Base-by-base conservation (phyloP, 2,329 filamentous ascomycete genomes). In the Fusarium longipes region DNA sequence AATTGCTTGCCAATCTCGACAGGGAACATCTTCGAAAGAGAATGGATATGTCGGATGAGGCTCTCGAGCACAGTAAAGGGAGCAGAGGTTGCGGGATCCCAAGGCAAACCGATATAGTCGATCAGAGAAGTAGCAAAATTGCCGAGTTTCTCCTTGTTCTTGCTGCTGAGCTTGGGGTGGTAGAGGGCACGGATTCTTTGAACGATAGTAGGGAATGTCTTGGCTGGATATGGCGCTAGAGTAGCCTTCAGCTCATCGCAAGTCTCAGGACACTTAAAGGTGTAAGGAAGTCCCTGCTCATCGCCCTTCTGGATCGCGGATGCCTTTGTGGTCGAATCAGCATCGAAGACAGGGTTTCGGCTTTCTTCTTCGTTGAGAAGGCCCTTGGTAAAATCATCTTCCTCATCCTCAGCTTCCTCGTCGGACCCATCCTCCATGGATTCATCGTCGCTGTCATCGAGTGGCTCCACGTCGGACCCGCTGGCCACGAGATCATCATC, bases 131-230 rank as follows among this genome's bases (percentile, higher is more conserved):
- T 81, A 6, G 90, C 84, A 74, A 95, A 93, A 48, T 86, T 83
- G 60, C 87, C 77, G 15, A 98, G 87, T 74, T 92, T 93, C 66
- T 87, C 86, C 80, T 97, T 97, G 81, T 99, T 97, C 60, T 91
- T 89, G 68, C 87, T 87, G 65, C 91, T 88, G 30, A 99, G 86
- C 70, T 95, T 94, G 9, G 95, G 92, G 75, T 98, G 93, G 76
- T 98, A 91, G n/a, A 97, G 82, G 14, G 94, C 91, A 78, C 96
- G 89, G 72, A 99, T 96, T 63, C 95, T 88, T 77, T 97, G 94
- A 24, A 99, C 84, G 38, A 96, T 90, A 0, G 87, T 91, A 1
- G 93, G 91, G 3, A 95, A 79, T 72, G 93, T 89, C 12, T 88
- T 81, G 17, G 85, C 75, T 1, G 89, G 80, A 36, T 94, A 84